Percentiles rank a stretch among this genome's conserved stretches.
Evolutionary conservation across 2,329 filamentous ascomycete species (phyloP).

Genomic region (Phymatotrichopsis omnivora): DNA sequence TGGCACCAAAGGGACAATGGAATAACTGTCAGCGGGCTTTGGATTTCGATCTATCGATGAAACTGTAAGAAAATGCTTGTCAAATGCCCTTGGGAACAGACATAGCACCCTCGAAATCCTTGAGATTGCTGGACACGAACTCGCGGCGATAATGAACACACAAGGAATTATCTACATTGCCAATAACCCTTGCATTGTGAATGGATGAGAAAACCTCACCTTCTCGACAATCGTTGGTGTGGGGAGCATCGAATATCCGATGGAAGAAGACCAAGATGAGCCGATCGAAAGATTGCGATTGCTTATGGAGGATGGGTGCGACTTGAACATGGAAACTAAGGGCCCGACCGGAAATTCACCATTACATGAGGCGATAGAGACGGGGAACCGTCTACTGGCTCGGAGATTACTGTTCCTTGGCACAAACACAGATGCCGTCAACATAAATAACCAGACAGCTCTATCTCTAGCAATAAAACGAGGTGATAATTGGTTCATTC

Average conservation of each 20-base stretch:
- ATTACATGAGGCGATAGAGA: background rate
- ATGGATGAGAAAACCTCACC: slow-evolving; percentile 3
- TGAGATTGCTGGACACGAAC: background rate
- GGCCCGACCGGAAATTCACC: background rate
- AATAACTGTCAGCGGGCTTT: too few relatives aligned
- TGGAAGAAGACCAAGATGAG: background rate
- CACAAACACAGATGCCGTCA: background rate
- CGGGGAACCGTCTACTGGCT: background rate
- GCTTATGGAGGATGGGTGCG: slow-evolving; percentile 3
- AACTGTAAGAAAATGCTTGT: slow-evolving; percentile 1
- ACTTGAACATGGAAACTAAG: background rate
- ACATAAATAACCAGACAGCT: background rate
- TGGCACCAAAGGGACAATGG: too few relatives aligned
- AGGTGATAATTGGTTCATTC: background rate
- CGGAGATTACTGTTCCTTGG: background rate
- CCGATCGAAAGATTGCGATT: slow-evolving; percentile 2
- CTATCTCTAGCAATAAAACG: background rate
- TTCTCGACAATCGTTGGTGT: background rate
- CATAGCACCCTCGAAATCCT: slow-evolving; percentile 1
- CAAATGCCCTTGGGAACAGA: background rate
- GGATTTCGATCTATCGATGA: too few relatives aligned
- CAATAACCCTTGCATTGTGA: slow-evolving; percentile 4
- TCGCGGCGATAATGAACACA: too few relatives aligned
- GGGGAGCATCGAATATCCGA: background rate
- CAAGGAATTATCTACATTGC: too few relatives aligned